Evolutionary conservation across 257 asterid species (phyloP), one percentile per base, ranked within the genome.

Genomic region (Solanum clarkiae): DNA sequence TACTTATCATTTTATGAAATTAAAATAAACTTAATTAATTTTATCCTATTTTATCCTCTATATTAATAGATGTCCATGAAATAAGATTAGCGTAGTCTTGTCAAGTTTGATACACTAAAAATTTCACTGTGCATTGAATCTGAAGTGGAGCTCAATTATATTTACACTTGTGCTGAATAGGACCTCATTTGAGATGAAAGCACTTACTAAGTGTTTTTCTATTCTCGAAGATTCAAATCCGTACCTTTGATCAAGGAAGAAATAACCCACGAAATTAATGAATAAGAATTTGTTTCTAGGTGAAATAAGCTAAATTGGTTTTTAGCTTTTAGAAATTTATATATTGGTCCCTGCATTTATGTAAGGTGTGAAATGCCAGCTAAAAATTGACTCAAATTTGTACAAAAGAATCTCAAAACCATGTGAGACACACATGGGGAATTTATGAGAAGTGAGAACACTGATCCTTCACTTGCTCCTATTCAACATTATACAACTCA

Each of bases 321-420:
- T 22, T 60, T 5, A 49, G 47, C 60, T 13, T 65, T 26, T 66
- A 6, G 14, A 36, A 20, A 75, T 79, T 84, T 86, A 26, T 15
- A 5, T 51, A 82, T 14, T 70, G 70, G 44, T 86, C 88, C 84
- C 42, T 2, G 88, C 87, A 89, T 91, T 91, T 86, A 87, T 84
- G 87, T 74, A 80, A 75, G 62, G 63, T 47, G 44, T 56, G 84
- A 56, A 81, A 80, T 90, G 91, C 91, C 92, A 91, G 90, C 91
- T 66, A 85, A 74, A 75, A 57, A 84, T 85, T 84, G 18, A 29
- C 3, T 53, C 16, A 53, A 88, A 85, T 60, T n/a, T 70, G 89
- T 74, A 62, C 51, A 13, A 51, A 88, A 82, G 65, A 83, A 84
- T 70, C 42, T 81, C 81, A 53, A 84, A 84, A 42, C 81, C 91